These are phyloP conservation scores for Glaciozyma martinii DNA, from an alignment of 768 basidiomycete species.

Conservation along the genomic window DNA sequence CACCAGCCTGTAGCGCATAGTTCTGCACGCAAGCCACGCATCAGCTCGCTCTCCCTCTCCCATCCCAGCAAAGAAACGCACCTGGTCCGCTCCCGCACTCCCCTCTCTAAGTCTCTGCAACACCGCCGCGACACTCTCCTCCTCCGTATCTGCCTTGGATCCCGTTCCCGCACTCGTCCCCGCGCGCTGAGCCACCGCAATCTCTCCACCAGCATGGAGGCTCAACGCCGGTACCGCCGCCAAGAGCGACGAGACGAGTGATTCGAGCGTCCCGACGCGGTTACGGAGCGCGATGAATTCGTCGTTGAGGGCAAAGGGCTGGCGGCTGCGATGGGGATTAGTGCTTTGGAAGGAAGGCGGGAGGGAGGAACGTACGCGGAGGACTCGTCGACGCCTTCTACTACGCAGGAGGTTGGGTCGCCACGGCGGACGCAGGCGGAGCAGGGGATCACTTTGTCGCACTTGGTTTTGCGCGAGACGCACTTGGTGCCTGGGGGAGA, in stretches of 20 bases:
- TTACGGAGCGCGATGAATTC: background rate
- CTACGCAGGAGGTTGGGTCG: background rate
- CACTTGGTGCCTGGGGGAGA: no score
- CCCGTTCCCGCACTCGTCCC: background rate
- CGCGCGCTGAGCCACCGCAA: background rate
- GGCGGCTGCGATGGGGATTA: background rate
- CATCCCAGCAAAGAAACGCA: background rate
- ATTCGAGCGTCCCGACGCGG: background rate
- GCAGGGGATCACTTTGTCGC: background rate
- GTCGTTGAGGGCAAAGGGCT: constrained; percentile 3
- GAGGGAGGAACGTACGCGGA: background rate
- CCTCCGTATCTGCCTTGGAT: background rate
- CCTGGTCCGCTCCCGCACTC: background rate
- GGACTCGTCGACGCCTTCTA: background rate
- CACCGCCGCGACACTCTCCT: constrained; percentile 3
- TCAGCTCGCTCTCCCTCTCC: background rate
- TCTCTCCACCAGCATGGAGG: background rate
- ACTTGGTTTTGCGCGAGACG: background rate
- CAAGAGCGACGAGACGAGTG: background rate
- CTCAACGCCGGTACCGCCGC: background rate
- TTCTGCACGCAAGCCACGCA: background rate
- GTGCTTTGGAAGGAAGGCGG: no score
- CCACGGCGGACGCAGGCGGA: background rate
- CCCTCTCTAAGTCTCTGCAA: background rate
- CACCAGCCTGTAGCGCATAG: background rate